Base-by-base conservation (phyloP, 2,329 filamentous ascomycete species). In the Diaporthe batatas region DNA sequence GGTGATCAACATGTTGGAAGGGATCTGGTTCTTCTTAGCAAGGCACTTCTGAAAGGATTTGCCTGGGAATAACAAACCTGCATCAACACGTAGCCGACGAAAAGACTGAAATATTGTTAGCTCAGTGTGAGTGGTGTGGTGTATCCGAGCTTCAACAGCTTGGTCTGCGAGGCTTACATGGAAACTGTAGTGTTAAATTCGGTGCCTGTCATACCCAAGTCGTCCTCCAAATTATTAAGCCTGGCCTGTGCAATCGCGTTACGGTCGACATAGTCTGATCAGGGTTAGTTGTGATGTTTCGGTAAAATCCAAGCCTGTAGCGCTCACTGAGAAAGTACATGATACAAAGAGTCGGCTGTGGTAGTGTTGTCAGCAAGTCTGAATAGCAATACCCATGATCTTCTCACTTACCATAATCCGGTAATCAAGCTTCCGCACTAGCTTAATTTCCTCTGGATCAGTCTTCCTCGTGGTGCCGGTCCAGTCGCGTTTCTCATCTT, bases 1-100 rank as follows among this genome's bases (percentile, higher is more conserved):
- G 62, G 82, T 84, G 67, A 86, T 79, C 54, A 86, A 80, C 73
- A 86, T 80, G 73, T 87, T 87, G 1, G 82, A 84, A 0, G 86
- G 86, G 4, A 87, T 76, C 73, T 64, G 25, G 0, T 18, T 12
- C 32, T 49, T 25, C 21, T 65, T 25, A 65, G 44, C 1, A 7
- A 6, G 12, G 12, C 12, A 23, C 6, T 12, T 11, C 12, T 49
- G 6, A 25, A 14, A 6, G 4, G 3, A 29, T n/a, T 2, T 1
- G 6, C n/a, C 23, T 21, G 3, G 7, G 12, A 0, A 0, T 3
- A 21, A 39, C 62, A 5, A 36, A 65, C 62, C 62, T 85, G 83
- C 78, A 84, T 84, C 0, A 86, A 74, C 1, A 88, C 81, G 73
- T 88, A 89, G 2, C 77, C 68, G 47, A 70, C 54, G 7, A 70